Evolutionary conservation across 2,329 filamentous ascomycete species (phyloP), one percentile per base, ranked within the genome.

Genomic region (Knoxdaviesia proteae): DNA sequence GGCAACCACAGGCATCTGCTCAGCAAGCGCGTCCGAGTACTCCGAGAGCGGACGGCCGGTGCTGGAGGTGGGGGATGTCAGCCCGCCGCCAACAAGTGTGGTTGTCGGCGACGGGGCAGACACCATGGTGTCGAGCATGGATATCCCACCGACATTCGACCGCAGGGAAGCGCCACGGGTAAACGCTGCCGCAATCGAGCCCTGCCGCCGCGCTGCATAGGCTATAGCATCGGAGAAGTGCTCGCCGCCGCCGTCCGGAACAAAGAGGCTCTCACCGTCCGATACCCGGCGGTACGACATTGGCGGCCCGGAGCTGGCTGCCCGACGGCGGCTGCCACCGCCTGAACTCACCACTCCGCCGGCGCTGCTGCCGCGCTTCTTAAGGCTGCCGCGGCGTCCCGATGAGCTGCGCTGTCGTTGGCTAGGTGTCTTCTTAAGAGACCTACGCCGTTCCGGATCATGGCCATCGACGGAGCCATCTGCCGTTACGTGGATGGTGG

Each of bases 211-310:
- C 46, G 58, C 61, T 1, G 58, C 54, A 43, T 60, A 59, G 10
- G 60, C 57, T 45, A 68, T 66, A 46, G 64, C 62, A 40, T 68
- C 65, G 7, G 55, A 52, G 35, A 61, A 59, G 39, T 57, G 50
- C 32, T 67, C 65, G 7, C 60, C 57, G 20, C 20, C 20, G 20
- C 20, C 20, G 31, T 61, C 55, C 3, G 71, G 64, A 3, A 65
- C 67, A 47, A 68, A 70, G 51, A 62, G 67, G 2, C 56, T 56
- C 41, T 73, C 69, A 35, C 65, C 65, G 47, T 74, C 70, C 5
- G 65, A 52, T 8, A 67, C 53, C 3, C 63, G 63, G 30, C 64
- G 49, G 20, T 55, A 56, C 32, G 59, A 61, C 7, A 60, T 48
- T 35, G 54, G 47, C 9, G 59, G 58, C 33, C 61, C 59, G 38